Base-by-base conservation (phyloP, 352 stramenopile genomes). In the Phytophthora chlamydospora region DNA sequence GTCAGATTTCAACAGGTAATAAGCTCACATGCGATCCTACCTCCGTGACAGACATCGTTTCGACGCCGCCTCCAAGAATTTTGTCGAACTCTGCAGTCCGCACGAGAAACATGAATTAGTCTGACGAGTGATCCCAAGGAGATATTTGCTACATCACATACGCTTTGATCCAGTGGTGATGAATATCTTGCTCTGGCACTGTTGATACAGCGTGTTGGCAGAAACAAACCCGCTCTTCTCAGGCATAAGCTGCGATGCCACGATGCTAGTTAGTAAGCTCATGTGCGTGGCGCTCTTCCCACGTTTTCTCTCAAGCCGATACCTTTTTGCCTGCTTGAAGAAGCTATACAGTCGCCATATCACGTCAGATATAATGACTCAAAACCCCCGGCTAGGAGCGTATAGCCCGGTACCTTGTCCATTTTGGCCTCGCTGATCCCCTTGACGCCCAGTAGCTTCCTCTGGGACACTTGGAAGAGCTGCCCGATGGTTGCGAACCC, bases 21-120 rank as follows among this genome's bases (percentile, higher is more conserved):
- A 38, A 52, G 17, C 7, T 38, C 12, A 42, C 24, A 17, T 2
- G 11, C 24, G 10, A 40, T 39, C 12, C n/a, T 71, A 95, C 81
- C 79, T 97, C 93, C 10, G 93, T 98, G 48, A 98, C 84, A 3
- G 85, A 95, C 77, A 92, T 90, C 13, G 85, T 97, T 66, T 97
- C 91, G 32, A 98, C 60, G 8, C 91, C 90, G 27, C 89, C 90
- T 4, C 90, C 89, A 42, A 98, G 73, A 32, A 97, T 80, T 19
- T 76, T 70, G 49, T 98, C 88, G 14, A 98, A 71, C 17, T 93
- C 90, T 88, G 41, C n/a, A 54, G 12, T 27, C 24, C 10, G 17
- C 46, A 42, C 12, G 17, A 45, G 19, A 12, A 40, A 38, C 13
- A 33, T 10, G 35, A 39, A 40, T 48, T 31, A 54, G 42, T 35